Evolutionary conservation across 177 flowering plant species (phyloP), one percentile per base, ranked within the genome.

Genomic region (Vitis hybrid): DNA sequence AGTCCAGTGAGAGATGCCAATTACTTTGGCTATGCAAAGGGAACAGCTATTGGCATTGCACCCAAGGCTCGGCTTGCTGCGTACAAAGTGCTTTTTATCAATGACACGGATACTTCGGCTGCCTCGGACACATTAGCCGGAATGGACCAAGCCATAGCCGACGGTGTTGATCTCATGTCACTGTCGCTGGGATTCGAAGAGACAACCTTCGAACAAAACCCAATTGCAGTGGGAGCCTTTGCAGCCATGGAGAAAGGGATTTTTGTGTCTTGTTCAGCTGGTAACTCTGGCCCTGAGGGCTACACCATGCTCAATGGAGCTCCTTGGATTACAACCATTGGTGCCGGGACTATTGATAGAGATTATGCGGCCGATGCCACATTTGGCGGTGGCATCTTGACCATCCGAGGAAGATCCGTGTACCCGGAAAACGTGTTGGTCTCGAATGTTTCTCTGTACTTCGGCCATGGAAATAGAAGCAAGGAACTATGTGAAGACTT

Each of bases 81-180:
- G 77, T 83, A 85, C 82, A 83, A 85, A 58, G 80, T 70, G 15
- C 6, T 75, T 21, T 84, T 77, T 46, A 13, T 1, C 1, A 68
- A 49, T 2, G 71, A 14, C 18, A 49, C 68, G 2, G 35, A 35
- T 4, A 70, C 49, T 1, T 1, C 79, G 1, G 73, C 80, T 5
- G 6, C 46, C 8, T 8, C 46, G 1, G 0, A 70, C 71, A 8
- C 81, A 85, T 52, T 35, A 35, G 46, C 85, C 8, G 85, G 73
- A 9, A 74, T 85, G 78, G 85, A 85, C 41, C 85, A 80, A 46
- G 86, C 86, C 11, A 85, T 83, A 11, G 69, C 71, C 4, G 89
- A 84, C 48, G 84, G 85, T 0, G 85, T 85, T 3, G 85, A 83
- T 66, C 67, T 84, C 49, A 71, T 85, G 72, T 82, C 89, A 1